Conservation (phyloP, 495 filamentous ascomycete species). For the Daldinia childiae region DNA sequence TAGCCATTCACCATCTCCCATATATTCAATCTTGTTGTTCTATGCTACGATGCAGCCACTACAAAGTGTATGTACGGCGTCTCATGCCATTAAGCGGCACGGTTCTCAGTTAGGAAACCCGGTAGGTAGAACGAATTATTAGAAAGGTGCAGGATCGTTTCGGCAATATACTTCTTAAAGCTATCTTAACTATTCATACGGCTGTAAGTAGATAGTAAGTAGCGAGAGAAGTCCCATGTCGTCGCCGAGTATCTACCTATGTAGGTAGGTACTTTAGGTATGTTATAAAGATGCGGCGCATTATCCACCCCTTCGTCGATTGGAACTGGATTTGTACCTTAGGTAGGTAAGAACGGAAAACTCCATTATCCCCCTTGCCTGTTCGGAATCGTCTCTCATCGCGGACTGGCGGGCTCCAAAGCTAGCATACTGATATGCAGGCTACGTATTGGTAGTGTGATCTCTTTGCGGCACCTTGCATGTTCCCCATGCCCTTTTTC, state of each 20-base stretch:
- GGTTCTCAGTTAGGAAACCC: conserved; percentile 39
- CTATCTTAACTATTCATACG: background rate
- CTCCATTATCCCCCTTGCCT: conserved; percentile 34
- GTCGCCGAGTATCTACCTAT: background rate
- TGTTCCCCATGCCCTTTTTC: conserved; percentile 39
- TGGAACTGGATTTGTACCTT: conserved; percentile 10
- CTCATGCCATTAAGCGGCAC: conserved; percentile 30
- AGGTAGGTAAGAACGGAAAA: conserved; percentile 25
- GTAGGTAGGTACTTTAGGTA: background rate
- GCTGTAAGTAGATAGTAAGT: conserved; percentile 12
- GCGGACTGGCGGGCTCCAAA: conserved; percentile 8
- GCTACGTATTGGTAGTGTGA: conserved; percentile 35
- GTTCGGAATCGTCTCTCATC: conserved; percentile 35
- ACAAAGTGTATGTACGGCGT: conserved; percentile 1
- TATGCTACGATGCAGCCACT: conserved; percentile 14
- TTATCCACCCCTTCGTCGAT: conserved; percentile 35
- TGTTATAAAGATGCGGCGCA: conserved; percentile 22
- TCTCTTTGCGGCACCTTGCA: conserved; percentile 46
- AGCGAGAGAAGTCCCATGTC: conserved; percentile 2
- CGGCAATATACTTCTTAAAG: conserved; percentile 8
- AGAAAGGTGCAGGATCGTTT: conserved; percentile 32
- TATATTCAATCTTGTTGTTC: conserved; percentile 24
- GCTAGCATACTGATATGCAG: conserved; percentile 33
- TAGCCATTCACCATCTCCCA: conserved; percentile 10
- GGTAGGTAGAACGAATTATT: conserved; percentile 19